A percentile compares a stretch with the other conserved stretches of the same genome.
These are phyloP conservation scores for Filosporella fistucella DNA, from an alignment of 495 filamentous ascomycete genomes.

Conservation along the genomic window DNA sequence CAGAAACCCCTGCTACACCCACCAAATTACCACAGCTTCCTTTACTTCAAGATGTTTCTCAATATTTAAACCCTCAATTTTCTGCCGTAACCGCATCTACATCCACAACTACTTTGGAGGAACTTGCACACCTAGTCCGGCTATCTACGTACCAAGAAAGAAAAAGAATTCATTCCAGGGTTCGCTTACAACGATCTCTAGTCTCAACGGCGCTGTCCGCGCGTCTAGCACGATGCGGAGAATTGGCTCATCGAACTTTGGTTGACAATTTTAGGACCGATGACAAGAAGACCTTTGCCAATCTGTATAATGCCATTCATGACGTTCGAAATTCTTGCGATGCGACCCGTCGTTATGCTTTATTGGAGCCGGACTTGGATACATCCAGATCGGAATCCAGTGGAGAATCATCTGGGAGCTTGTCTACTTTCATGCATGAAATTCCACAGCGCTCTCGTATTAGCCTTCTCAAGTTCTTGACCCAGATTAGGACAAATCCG, in stretches of 20 bases:
- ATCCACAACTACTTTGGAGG: constrained; percentile 59
- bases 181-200: constrained; percentile 60
- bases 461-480: constrained; percentile 73
- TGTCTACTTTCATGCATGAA: constrained; percentile 73
- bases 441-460: constrained; percentile 71
- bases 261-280: constrained; percentile 86
- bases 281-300: constrained; percentile 84
- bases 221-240: constrained; percentile 72
- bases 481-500: constrained; percentile 75
- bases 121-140: constrained; percentile 66
- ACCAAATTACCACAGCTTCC: constrained; percentile 36
- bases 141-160: constrained; percentile 70
- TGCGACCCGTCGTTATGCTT: constrained; percentile 59
- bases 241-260: constrained; percentile 73
- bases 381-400: constrained; percentile 28
- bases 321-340: constrained; percentile 85
- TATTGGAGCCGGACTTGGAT: constrained; percentile 67
- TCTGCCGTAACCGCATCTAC: constrained; percentile 32
- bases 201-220: constrained; percentile 75
- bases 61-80: constrained; percentile 44
- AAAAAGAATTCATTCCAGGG: constrained; percentile 60
- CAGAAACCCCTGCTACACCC: constrained; percentile 13
- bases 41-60: constrained; percentile 41
- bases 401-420: constrained; percentile 41
- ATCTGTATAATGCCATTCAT: constrained; percentile 81